phyloP scores from a whole-genome alignment of 257 asterid species.

The Capsicum rhomboideum region DNA sequence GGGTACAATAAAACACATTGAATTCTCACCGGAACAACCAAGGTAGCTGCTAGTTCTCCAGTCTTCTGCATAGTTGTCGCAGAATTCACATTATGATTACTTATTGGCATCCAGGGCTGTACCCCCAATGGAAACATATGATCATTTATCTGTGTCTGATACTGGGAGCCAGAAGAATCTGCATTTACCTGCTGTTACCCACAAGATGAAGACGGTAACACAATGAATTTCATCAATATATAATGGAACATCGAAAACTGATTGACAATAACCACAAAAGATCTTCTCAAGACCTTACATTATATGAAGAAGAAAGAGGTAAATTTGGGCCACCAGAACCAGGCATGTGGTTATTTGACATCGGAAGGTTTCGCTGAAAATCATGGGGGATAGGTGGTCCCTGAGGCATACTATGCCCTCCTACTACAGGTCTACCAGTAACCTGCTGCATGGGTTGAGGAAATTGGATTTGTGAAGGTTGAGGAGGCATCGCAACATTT shows the following conservation, averaged over 20 bases:
- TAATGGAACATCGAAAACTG: not conserved
- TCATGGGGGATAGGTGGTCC: conserved; percentile 50
- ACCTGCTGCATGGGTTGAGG: conserved; percentile 61
- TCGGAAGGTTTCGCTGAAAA: conserved; percentile 33
- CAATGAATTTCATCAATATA: not conserved
- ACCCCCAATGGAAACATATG: conserved; percentile 40
- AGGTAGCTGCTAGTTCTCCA: conserved; percentile 29
- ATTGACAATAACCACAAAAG: not conserved
- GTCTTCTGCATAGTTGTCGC: conserved; percentile 43
- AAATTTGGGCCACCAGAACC: conserved; percentile 50
- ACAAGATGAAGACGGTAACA: conserved; percentile 37
- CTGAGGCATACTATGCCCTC: conserved; percentile 47
- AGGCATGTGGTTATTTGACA: conserved; percentile 52
- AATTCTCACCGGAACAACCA: conserved; percentile 30
- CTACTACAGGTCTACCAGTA: conserved; percentile 38
- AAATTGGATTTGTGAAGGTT: conserved; percentile 47
- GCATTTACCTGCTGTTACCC: conserved; percentile 48
- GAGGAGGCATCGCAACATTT: conserved; percentile 57
- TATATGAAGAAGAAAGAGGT: conserved; percentile 45
- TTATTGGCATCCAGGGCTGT: conserved; percentile 59
- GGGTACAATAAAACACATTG: not conserved
- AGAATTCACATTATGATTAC: conserved; percentile 48
- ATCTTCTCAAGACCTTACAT: conserved; percentile 22
- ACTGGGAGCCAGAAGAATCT: conserved; percentile 34
- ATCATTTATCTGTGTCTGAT: conserved; percentile 39